A percentile compares a stretch with the other conserved stretches of the same genome.
These are phyloP conservation scores for Orbilia ellipsospora DNA, from an alignment of 2,329 filamentous ascomycete genomes.

Conservation along the genomic window DNA sequence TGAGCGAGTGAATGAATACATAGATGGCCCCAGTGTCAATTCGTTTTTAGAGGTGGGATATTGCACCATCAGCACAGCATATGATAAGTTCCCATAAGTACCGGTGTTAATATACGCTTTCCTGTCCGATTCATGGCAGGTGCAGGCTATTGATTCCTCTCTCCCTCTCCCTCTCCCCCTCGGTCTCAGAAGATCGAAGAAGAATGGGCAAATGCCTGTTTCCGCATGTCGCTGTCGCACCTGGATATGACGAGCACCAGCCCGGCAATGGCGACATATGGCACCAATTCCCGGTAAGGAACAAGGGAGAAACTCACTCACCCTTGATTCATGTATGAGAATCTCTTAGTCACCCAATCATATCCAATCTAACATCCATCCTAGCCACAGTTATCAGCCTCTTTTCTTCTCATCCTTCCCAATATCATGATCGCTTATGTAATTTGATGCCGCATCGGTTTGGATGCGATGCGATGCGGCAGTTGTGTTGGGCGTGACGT, in stretches of 20 bases:
- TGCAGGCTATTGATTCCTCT: constrained; percentile 24
- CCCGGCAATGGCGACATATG: constrained; percentile 51
- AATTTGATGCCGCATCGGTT: background rate
- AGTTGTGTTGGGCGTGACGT: background rate
- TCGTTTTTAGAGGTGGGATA: constrained; percentile 2
- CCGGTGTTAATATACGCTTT: background rate
- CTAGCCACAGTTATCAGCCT: constrained; percentile 1
- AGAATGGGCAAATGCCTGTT: no score
- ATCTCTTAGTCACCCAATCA: background rate
- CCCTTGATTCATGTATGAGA: background rate
- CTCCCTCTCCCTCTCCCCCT: no score
- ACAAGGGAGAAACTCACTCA: background rate
- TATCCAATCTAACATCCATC: no score
- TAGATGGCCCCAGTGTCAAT: background rate
- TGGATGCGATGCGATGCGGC: constrained; percentile 5
- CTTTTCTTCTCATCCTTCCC: background rate
- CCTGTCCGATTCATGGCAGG: background rate
- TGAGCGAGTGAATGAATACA: no score
- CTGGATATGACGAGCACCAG: constrained; percentile 43
- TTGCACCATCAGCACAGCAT: constrained; percentile 26
- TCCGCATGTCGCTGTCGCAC: background rate
- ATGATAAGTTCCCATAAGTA: background rate
- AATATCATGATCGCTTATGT: background rate
- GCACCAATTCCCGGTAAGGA: background rate
- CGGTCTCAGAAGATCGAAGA: background rate